phyloP scores from a whole-genome alignment of 2,329 filamentous ascomycete genomes.

The Apiospora malaysiana region DNA sequence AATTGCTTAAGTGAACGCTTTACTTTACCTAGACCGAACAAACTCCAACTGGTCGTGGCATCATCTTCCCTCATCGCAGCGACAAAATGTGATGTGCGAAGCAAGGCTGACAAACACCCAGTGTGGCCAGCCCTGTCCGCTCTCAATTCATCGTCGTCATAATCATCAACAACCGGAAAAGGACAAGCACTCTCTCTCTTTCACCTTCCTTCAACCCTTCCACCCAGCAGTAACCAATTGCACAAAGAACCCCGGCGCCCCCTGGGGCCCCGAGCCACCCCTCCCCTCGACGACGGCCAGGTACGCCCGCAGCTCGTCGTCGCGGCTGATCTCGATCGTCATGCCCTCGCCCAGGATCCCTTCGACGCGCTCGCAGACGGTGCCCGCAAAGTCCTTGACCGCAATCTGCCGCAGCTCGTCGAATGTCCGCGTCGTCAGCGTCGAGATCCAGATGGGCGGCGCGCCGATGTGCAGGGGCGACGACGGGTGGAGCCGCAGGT shows the following conservation, averaged over 20 bases:
- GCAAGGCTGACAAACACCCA: too few relatives aligned
- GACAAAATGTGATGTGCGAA: too few relatives aligned
- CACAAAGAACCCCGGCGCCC: constrained; percentile 18
- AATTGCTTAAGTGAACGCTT: too few relatives aligned
- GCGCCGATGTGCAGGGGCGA: constrained; percentile 59
- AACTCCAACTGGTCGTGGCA: too few relatives aligned
- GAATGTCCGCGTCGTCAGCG: constrained; percentile 63
- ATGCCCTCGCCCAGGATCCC: constrained; percentile 68
- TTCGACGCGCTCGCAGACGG: constrained; percentile 65
- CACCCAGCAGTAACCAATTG: background rate
- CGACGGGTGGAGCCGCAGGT: constrained; percentile 71
- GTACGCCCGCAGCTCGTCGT: constrained; percentile 76
- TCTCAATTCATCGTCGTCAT: background rate
- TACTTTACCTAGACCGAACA: too few relatives aligned
- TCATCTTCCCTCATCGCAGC: too few relatives aligned
- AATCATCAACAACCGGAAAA: background rate
- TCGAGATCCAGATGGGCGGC: constrained; percentile 67
- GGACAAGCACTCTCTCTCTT: too few relatives aligned
- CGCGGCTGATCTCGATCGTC: constrained; percentile 68
- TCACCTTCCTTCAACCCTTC: background rate
- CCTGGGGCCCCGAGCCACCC: constrained; percentile 25
- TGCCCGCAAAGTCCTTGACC: constrained; percentile 60
- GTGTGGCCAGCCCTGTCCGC: too few relatives aligned
- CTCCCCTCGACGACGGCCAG: constrained; percentile 65
- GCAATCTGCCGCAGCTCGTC: constrained; percentile 68